Percentiles rank a stretch among this genome's conserved stretches.
These are phyloP conservation scores for Yarrowia keelungensis DNA, from an alignment of 805 yeast genomes.

Conservation along the genomic window DNA sequence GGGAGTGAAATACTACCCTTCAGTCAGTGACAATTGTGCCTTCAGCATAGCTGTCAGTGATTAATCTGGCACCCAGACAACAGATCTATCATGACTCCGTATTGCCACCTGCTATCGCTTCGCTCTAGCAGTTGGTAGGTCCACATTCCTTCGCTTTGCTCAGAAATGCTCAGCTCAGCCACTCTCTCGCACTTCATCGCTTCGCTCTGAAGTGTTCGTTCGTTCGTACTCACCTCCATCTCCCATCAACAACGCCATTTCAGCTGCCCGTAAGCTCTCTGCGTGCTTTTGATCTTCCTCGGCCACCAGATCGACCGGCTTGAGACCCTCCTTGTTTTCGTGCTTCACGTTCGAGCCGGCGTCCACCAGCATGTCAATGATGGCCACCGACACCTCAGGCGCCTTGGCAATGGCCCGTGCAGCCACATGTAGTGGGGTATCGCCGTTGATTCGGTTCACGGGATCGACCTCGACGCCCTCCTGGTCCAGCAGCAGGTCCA, in stretches of 20 bases:
- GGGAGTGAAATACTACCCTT: too few species aligned
- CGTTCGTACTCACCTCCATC: conserved; percentile 12
- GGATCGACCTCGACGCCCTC: conserved; percentile 94
- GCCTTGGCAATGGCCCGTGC: conserved; percentile 78
- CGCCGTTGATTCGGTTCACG: conserved; percentile 69
- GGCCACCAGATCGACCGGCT: conserved; percentile 73
- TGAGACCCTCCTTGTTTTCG: conserved; percentile 66
- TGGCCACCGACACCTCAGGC: conserved; percentile 58
- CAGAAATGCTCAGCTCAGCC: background rate
- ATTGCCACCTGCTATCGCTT: too few species aligned
- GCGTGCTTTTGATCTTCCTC: conserved; percentile 63
- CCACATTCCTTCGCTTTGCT: conserved; percentile 5
- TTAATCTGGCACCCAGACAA: too few species aligned
- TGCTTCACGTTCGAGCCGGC: conserved; percentile 85
- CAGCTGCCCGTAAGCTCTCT: conserved; percentile 79
- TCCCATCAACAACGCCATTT: conserved; percentile 60
- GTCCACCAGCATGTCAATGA: conserved; percentile 77
- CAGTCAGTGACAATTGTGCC: too few species aligned
- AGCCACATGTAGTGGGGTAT: conserved; percentile 89
- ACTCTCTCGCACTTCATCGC: background rate
- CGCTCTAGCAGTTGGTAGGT: background rate
- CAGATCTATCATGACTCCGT: too few species aligned
- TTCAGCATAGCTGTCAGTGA: too few species aligned
- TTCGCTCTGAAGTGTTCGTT: background rate
- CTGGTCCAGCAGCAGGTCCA: conserved; percentile 81